A percentile compares a stretch with the other conserved stretches of the same genome.
phyloP scores from a whole-genome alignment of 2,329 filamentous ascomycete genomes.

The Pseudogymnoascus sp. region DNA sequence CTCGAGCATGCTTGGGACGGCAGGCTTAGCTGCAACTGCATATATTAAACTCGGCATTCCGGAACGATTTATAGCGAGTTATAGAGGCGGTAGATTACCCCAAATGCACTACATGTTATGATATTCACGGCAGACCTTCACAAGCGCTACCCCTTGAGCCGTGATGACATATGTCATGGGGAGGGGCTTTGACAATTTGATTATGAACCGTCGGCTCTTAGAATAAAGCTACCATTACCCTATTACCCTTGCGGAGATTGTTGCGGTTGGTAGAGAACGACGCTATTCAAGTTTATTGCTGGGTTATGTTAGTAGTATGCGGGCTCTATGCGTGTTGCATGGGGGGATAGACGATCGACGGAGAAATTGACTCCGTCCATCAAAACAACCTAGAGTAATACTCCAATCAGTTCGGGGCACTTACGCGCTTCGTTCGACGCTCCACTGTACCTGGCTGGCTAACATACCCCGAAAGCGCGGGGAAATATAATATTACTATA shows the following conservation, averaged over 20 bases:
- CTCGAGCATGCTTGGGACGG: background rate
- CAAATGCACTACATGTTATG: background rate
- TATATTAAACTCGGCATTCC: constrained; percentile 4
- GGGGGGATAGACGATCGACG: background rate
- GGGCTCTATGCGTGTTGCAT: background rate
- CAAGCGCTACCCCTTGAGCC: background rate
- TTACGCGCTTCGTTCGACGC: background rate
- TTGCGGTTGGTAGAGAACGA: background rate
- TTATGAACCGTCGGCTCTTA: background rate
- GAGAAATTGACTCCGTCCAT: constrained; percentile 1
- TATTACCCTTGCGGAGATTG: background rate
- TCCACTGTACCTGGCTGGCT: background rate
- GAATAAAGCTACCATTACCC: background rate
- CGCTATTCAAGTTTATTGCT: background rate
- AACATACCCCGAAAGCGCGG: background rate
- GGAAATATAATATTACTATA: constrained; percentile 1
- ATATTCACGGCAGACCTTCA: background rate
- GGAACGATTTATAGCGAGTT: background rate
- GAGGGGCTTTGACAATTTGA: background rate
- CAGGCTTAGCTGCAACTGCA: background rate
- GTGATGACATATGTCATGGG: background rate
- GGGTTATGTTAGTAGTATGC: background rate
- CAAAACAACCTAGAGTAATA: background rate
- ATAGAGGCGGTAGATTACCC: background rate
- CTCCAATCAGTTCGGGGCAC: background rate